Evolutionary conservation across 2,329 filamentous ascomycete species (phyloP), one percentile per base, ranked within the genome.

Genomic region (Colletotrichum godetiae): DNA sequence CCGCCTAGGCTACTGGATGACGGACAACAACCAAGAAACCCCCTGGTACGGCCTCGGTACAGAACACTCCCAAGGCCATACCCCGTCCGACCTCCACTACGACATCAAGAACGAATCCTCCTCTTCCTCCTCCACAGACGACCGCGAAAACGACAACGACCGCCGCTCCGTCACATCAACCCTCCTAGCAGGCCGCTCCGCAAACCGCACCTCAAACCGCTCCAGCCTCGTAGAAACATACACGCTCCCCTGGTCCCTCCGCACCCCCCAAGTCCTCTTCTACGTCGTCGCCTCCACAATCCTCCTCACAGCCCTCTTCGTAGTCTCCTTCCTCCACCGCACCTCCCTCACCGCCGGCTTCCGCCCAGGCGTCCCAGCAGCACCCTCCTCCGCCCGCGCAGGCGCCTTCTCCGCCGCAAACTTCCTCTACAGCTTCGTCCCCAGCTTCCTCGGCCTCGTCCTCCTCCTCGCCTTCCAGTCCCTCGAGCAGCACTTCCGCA

Each of bases 1-100:
- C 77, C 88, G 93, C 57, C 88, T 98, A n/a, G 95, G 95, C 7
- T 97, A 97, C 82, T 98, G 95, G 94, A 90, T 90, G 72, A 91
- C 92, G 31, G 91, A 91, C 22, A 91, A 91, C 68, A 87, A 88
- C 74, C 88, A 89, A 5, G 79, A 82, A 24, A 90, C 92, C 24
- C 86, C 95, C 31, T 97, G 97, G 87, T 95, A 97, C 79, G 91
- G 91, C 2, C 89, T 97, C 68, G 95, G 94, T 81, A 78, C 87
- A 81, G 72, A 90, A 88, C 77, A 89, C 85, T n/a, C 76, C 6
- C 75, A 76, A 56, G 61, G 76, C 27, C 61, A 77, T 11, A 76
- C 76, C 8, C 60, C 73, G 12, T 64, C 56, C 31, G 68, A 76
- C 8, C 42, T 49, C 42, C 69, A 74, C 2, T 77, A 78, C 33